Percentiles rank a stretch among this genome's conserved stretches.
Conservation (phyloP, 352 stramenopile species). For the Phytophthora idaei region DNA sequence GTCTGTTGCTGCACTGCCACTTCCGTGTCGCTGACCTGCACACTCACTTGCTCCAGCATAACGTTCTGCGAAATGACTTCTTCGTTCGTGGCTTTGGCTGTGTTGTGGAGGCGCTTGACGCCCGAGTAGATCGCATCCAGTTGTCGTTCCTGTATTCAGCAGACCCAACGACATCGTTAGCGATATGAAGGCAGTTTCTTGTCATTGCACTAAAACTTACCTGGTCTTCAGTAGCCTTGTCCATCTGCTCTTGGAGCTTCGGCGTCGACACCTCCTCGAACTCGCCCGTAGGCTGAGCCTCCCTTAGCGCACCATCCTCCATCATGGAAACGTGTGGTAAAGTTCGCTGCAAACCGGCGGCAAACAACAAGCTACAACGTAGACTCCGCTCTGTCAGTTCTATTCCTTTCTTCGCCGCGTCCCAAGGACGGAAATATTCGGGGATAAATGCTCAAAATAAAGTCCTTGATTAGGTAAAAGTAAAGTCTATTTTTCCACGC, state of each 20-base stretch:
- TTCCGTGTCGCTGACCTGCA: conserved; percentile 52
- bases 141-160: conserved; percentile 49
- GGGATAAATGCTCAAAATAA: neutral
- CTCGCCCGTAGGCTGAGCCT: conserved; percentile 36
- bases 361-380: neutral
- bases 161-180: conserved; percentile 8
- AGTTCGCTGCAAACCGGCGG: too few relatives aligned
- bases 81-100: conserved; percentile 61
- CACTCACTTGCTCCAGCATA: conserved; percentile 61
- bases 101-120: conserved; percentile 55
- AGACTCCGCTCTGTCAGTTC: conserved; percentile 1
- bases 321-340: conserved; percentile 14
- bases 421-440: conserved; percentile 35
- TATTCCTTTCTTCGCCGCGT: conserved; percentile 24
- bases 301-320: conserved; percentile 26
- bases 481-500: conserved; percentile 31
- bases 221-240: conserved; percentile 48
- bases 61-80: conserved; percentile 65
- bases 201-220: conserved; percentile 13
- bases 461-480: conserved; percentile 11
- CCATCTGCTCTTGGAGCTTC: conserved; percentile 56
- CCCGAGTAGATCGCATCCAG: conserved; percentile 62
- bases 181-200: neutral
- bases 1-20: conserved; percentile 54
- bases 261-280: conserved; percentile 59